These are phyloP conservation scores for Vaccinium vitisidaea DNA, from an alignment of 148 eudicot genomes.

Conservation along the genomic window DNA sequence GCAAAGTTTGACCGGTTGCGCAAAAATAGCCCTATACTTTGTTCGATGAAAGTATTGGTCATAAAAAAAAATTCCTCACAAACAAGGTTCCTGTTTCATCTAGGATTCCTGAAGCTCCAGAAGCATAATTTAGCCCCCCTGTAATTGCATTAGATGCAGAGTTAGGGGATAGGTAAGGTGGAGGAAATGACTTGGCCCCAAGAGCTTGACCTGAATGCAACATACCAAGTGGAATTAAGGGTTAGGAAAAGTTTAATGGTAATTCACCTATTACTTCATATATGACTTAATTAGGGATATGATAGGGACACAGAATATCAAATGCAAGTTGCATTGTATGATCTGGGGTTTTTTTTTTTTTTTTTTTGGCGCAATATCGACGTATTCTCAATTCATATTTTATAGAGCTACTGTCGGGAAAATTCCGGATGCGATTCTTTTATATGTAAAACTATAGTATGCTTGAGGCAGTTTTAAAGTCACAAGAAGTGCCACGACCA, in stretches of 20 bases:
- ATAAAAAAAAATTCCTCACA: constrained; percentile 26
- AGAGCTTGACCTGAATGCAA: constrained; percentile 46
- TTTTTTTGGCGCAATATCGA: not conserved
- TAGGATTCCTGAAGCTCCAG: constrained; percentile 69
- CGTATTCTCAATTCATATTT: not conserved
- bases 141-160: constrained; percentile 25
- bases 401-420: not conserved
- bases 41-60: not conserved
- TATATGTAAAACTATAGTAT: not conserved
- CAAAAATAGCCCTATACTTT: too few species aligned
- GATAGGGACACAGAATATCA: not conserved
- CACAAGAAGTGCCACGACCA: not conserved
- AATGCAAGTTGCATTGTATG: not conserved
- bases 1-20: too few species aligned
- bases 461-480: not conserved
- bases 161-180: constrained; percentile 53
- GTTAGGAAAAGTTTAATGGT: not conserved
- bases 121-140: constrained; percentile 59
- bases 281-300: not conserved
- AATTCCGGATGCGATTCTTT: not conserved
- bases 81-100: constrained; percentile 50
- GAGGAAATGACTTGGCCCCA: constrained; percentile 47
- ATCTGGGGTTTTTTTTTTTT: not conserved
- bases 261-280: not conserved
- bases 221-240: not conserved